Evolutionary conservation across 1,284 basidiomycete species (phyloP).

Genomic region (Fomitopsis pinicola): DNA sequence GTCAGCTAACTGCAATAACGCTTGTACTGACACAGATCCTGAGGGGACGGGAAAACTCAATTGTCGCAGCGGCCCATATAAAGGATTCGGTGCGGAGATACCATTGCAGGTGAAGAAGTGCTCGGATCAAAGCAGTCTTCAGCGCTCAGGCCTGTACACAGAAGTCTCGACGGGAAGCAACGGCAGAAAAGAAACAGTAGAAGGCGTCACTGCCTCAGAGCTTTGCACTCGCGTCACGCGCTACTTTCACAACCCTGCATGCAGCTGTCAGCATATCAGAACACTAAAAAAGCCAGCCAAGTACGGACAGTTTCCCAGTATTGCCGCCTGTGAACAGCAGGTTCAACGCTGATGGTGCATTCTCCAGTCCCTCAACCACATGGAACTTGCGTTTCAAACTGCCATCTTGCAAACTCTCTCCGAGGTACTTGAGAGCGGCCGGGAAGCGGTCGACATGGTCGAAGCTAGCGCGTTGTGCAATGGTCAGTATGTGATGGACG

Average conservation of each 20-base stretch:
- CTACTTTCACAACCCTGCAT: constrained; percentile 17
- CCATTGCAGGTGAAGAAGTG: too few relatives aligned
- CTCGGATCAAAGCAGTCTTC: too few relatives aligned
- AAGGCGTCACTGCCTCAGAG: not conserved
- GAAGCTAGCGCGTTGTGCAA: constrained; percentile 37
- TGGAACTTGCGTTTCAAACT: constrained; percentile 81
- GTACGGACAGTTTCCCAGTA: constrained; percentile 74
- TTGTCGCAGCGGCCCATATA: too few relatives aligned
- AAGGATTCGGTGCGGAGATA: too few relatives aligned
- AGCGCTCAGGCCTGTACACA: not conserved
- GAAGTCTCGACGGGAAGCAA: not conserved
- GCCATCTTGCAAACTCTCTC: constrained; percentile 57
- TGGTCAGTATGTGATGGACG: not conserved
- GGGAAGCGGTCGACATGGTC: constrained; percentile 61
- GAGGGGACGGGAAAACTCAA: too few relatives aligned
- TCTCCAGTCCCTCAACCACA: constrained; percentile 69
- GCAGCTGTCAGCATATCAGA: not conserved
- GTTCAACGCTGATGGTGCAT: constrained; percentile 63
- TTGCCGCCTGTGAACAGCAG: constrained; percentile 80
- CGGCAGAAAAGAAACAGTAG: too few relatives aligned
- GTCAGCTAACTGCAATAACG: too few relatives aligned
- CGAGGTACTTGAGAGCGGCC: constrained; percentile 51
- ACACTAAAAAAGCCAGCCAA: not conserved
- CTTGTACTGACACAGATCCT: too few relatives aligned
- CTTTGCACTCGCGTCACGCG: constrained; percentile 3